Base-by-base conservation (phyloP, 164 flowering plant species). In the Sextonia rubra region DNA sequence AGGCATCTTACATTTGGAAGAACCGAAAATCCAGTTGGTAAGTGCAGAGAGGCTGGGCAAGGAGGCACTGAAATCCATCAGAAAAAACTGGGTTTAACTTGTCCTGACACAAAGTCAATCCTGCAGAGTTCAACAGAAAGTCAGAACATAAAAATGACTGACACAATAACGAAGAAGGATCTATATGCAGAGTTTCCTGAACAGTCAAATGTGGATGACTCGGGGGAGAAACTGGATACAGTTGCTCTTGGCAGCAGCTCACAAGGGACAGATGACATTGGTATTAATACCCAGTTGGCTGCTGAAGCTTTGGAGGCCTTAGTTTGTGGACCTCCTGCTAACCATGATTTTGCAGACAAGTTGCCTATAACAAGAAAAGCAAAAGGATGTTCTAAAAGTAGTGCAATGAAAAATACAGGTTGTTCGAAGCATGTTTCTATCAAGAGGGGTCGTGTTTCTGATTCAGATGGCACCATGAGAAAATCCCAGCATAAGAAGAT, bases 241-340 rank as follows among this genome's bases (percentile, higher is more conserved):
- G 65, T 18, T 77, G 68, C 32, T 74, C 22, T 44, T 65, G 37
- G 58, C 3, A 70, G 15, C 17, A 70, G 71, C 67, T 22, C 63
- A 29, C 80, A 52, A 20, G 89, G 76, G 1, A 60, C 72, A 63
- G 71, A 62, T 49, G 71, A 82, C 77, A 85, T 90, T 24, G 96
- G 98, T 65, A 48, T 82, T 78, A 94, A 88, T 79, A 95, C 98
- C 71, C 99, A 95, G 74, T 69, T 88, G 85, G 99, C 99, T 80
- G 98, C 97, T 77, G 98, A 95, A 85, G 98, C 99, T 66, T 87
- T 91, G 91, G 96, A 93, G 80, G 90, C 85, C 44, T 80, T 94
- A 71, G 75, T 74, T 66, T 47, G 75, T 78, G 92, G 82, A 20
- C 71, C 68, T 9, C 63, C 80, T 69, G 52, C 74, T 62, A 69